Evolutionary conservation across 768 basidiomycete species (phyloP), one percentile per base, ranked within the genome.

Genomic region (Panaeolus papilionaceus): DNA sequence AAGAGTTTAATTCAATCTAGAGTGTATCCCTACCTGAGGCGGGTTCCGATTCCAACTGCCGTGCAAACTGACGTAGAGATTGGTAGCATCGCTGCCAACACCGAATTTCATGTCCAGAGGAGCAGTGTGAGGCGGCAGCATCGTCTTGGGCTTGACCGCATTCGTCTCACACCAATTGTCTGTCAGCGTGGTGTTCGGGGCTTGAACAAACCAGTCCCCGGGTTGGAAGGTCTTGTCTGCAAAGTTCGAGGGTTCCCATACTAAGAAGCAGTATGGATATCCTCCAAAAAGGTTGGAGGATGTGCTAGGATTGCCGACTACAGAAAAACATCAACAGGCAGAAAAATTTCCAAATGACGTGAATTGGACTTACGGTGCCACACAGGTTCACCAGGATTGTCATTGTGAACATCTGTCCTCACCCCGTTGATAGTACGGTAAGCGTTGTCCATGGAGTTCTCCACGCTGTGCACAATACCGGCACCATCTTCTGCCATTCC

Each of bases 161-260:
- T 47, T 65, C 0, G 64, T 18, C n/a, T 65, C 44, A 39, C 64
- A 65, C 44, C 40, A 47, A 9, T 61, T 4, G 26, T 67, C 70
- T 49, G 67, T 71, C 65, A 44, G 70, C 61, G 54, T 71, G 62
- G 51, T 63, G 65, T 66, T 69, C 3, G 68, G 61, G 14, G 67
- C 61, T 33, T 69, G 70, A 9, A 71, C 70, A 58, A 71, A 71
- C 70, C 70, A 71, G 39, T 71, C 70, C n/a, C 70, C 70, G 37
- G 64, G 47, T 18, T 45, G 47, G 68, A 71, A 63, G 6, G 42
- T 4, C 40, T 67, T 67, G 39, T 71, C 67, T 11, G 26, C 62
- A 63, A 69, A 66, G 33, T 69, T 62, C 9, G 10, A 20, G 2
- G 62, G 37, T 26, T 68, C 65, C 65, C 67, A 66, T 20, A 69